A percentile compares a stretch with the other conserved stretches of the same genome.
phyloP scores from a whole-genome alignment of 31 red algal genomes.

The Porphyra umbilicalis region DNA sequence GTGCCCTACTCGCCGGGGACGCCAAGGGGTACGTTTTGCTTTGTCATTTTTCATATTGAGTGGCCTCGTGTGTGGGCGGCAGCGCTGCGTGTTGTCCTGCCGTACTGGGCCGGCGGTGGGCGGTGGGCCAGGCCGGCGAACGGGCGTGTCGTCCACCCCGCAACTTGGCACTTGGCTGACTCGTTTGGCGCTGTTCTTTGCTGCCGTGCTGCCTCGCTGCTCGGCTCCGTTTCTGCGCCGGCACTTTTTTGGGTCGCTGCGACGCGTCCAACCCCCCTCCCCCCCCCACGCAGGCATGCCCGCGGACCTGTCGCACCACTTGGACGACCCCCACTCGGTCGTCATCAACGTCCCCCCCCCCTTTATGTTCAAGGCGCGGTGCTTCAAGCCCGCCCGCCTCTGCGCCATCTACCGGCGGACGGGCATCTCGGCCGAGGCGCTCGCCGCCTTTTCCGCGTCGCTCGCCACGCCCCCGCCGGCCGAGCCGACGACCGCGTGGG shows the following conservation, averaged over 20 bases:
- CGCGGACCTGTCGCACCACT: not conserved
- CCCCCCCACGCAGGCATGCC: not conserved
- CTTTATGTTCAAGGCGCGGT: not conserved
- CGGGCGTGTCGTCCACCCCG: no score
- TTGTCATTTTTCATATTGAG: not conserved
- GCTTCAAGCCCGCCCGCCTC: slow-evolving; percentile 3
- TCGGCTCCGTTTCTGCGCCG: not conserved
- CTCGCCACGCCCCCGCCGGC: not conserved
- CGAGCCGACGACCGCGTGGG: not conserved
- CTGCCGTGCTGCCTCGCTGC: not conserved
- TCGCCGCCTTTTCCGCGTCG: not conserved
- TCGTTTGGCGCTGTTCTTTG: not conserved
- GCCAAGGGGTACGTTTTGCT: not conserved
- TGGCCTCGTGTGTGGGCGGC: not conserved
- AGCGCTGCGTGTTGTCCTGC: no score
- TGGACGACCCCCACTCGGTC: not conserved
- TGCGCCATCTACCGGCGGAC: not conserved
- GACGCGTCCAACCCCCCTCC: not conserved
- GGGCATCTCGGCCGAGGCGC: not conserved
- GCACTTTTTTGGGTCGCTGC: not conserved
- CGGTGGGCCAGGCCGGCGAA: no score
- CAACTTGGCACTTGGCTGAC: not conserved
- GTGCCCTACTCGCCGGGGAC: slow-evolving; percentile 2
- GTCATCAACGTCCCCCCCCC: slow-evolving; percentile 8
- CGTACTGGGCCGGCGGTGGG: no score